These are phyloP conservation scores for Boletus reticuloceps DNA, from an alignment of 768 basidiomycete genomes.

Conservation along the genomic window DNA sequence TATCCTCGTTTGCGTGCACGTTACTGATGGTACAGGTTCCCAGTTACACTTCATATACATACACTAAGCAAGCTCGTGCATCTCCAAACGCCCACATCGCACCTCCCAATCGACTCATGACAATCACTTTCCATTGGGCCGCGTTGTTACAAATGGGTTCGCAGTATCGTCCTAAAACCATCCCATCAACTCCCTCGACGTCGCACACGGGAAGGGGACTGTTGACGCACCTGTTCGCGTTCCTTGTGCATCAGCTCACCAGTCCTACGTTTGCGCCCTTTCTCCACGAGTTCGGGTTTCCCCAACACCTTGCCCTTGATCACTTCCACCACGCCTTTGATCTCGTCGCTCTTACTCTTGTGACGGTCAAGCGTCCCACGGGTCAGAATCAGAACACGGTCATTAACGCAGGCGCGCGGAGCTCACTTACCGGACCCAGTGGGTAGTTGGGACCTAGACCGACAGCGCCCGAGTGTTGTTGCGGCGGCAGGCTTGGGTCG, in stretches of 20 bases:
- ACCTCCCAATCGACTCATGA: no score
- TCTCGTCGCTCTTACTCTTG: constrained; percentile 34
- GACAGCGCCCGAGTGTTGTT: constrained; percentile 41
- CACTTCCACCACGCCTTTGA: constrained; percentile 38
- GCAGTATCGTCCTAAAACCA: neutral
- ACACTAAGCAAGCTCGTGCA: no score
- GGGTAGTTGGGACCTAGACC: constrained; percentile 40
- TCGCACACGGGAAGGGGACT: no score
- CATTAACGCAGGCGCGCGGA: neutral
- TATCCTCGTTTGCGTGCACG: no score
- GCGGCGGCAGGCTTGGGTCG: constrained; percentile 32
- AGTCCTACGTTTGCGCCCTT: constrained; percentile 37
- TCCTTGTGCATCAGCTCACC: constrained; percentile 41
- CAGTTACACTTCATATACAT: no score
- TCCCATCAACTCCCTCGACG: neutral
- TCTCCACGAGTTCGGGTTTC: constrained; percentile 36
- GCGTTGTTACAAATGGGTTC: neutral
- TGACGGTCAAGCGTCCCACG: no score
- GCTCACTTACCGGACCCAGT: constrained; percentile 23
- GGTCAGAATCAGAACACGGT: neutral
- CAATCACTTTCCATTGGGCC: neutral
- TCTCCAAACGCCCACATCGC: no score
- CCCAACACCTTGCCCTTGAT: constrained; percentile 37
- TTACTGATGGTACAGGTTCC: no score
- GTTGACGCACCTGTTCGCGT: constrained; percentile 22